A percentile compares a stretch with the other conserved stretches of the same genome.
phyloP scores from a whole-genome alignment of 345 rosid species.

The Eucalyptus marginata region DNA sequence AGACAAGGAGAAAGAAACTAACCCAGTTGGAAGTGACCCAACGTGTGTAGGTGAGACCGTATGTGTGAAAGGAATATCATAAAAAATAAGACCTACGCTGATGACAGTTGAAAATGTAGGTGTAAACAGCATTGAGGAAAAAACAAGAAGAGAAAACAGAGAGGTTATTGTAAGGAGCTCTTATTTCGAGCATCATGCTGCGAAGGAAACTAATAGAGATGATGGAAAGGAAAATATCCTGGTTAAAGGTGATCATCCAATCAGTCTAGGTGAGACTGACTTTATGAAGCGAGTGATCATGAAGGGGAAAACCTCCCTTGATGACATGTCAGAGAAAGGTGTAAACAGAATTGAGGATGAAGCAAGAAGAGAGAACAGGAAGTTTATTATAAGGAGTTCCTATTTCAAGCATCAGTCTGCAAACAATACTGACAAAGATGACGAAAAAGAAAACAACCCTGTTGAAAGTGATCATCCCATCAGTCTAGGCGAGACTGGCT shows the following conservation, averaged over 20 bases:
- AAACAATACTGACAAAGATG: slow-evolving; percentile 8
- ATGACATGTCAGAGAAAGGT: background rate
- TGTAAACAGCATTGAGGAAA: slow-evolving; percentile 13
- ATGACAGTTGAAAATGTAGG: background rate
- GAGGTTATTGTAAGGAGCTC: slow-evolving; percentile 52
- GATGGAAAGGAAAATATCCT: slow-evolving; percentile 11
- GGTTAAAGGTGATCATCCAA: slow-evolving; percentile 7
- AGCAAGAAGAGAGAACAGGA: slow-evolving; percentile 26
- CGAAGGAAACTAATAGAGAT: slow-evolving; percentile 10
- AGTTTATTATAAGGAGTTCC: slow-evolving; percentile 43
- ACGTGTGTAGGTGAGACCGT: background rate
- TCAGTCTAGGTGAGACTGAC: background rate
- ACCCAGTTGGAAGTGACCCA: slow-evolving; percentile 5
- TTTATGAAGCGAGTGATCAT: slow-evolving; percentile 1
- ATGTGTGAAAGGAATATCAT: slow-evolving; percentile 2
- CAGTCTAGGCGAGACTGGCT: background rate
- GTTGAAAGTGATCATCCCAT: slow-evolving; percentile 8
- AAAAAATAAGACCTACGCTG: background rate
- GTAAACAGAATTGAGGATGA: slow-evolving; percentile 13
- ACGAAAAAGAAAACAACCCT: slow-evolving; percentile 8
- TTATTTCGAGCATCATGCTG: slow-evolving; percentile 50
- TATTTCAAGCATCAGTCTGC: slow-evolving; percentile 50
- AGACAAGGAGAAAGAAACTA: slow-evolving; percentile 16
- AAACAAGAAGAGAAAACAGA: slow-evolving; percentile 23
- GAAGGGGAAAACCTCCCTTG: background rate